Percentiles rank a stretch among this genome's conserved stretches.
These are phyloP conservation scores for Sanghuangporus weigelae DNA, from an alignment of 1,284 basidiomycete genomes.

Conservation along the genomic window DNA sequence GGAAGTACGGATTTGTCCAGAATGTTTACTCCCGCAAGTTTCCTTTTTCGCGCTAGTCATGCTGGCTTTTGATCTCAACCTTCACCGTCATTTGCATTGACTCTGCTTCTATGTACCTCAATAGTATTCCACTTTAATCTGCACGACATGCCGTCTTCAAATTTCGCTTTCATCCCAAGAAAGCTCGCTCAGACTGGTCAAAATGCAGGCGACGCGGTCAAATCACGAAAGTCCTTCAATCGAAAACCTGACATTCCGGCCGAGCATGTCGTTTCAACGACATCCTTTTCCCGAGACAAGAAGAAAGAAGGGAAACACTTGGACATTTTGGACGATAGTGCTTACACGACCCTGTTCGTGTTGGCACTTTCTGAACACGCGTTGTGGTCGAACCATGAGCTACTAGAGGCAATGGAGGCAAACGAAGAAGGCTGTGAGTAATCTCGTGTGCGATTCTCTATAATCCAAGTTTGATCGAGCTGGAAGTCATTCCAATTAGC, in stretches of 20 bases:
- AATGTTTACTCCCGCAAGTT: no score
- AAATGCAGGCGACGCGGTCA: not conserved
- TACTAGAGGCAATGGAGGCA: constrained; percentile 43
- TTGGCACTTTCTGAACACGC: constrained; percentile 63
- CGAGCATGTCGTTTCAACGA: not conserved
- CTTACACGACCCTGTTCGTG: constrained; percentile 42
- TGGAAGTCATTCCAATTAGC: constrained; percentile 52
- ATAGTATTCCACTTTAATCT: not conserved
- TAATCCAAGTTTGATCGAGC: constrained; percentile 20
- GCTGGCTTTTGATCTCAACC: not conserved
- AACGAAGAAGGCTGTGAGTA: constrained; percentile 48
- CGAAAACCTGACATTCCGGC: not conserved
- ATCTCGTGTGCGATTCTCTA: constrained; percentile 9
- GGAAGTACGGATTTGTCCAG: no score
- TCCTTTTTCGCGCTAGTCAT: no score
- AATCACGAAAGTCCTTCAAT: not conserved
- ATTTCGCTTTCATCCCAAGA: constrained; percentile 14
- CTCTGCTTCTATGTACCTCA: not conserved
- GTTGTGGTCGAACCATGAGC: constrained; percentile 51
- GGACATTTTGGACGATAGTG: constrained; percentile 33
- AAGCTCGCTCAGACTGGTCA: constrained; percentile 1
- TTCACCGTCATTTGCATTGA: not conserved
- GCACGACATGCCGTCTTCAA: not conserved
- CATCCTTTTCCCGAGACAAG: not conserved
- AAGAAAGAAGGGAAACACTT: constrained; percentile 6